phyloP scores from a whole-genome alignment of 2,329 filamentous ascomycete genomes.

The Claviceps sp. region DNA sequence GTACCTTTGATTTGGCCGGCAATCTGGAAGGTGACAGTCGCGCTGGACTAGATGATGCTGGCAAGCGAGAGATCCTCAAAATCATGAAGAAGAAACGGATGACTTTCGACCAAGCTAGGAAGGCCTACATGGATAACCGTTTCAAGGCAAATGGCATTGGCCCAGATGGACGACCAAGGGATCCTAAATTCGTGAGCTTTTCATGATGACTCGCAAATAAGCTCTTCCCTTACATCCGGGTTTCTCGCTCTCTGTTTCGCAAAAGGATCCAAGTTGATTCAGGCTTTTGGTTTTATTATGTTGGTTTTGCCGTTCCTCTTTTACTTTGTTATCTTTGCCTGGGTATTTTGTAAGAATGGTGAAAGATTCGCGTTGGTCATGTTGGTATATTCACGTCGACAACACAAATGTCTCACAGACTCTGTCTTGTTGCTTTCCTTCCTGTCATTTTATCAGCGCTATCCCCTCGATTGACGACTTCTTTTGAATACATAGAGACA shows the following conservation, averaged over 20 bases:
- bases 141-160: constrained; percentile 84
- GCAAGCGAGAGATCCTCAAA: constrained; percentile 68
- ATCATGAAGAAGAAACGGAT: constrained; percentile 84
- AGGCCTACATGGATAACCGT: constrained; percentile 70
- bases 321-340: neutral
- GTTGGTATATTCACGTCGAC: neutral
- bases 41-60: constrained; percentile 65
- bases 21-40: constrained; percentile 76
- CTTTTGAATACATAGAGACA: neutral
- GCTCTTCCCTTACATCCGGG: neutral
- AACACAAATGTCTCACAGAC: neutral
- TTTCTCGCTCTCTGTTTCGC: neutral
- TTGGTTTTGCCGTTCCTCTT: neutral
- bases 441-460: too few species aligned
- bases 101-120: constrained; percentile 80
- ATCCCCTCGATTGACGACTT: neutral
- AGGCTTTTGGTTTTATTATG: neutral
- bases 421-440: neutral
- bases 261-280: neutral
- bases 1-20: constrained; percentile 66
- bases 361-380: neutral
- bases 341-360: too few species aligned
- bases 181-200: constrained; percentile 95
- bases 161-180: constrained; percentile 71
- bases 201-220: constrained; percentile 15